These are phyloP conservation scores for Eucalyptus pauciflora DNA, from an alignment of 345 rosid genomes.

Conservation along the genomic window DNA sequence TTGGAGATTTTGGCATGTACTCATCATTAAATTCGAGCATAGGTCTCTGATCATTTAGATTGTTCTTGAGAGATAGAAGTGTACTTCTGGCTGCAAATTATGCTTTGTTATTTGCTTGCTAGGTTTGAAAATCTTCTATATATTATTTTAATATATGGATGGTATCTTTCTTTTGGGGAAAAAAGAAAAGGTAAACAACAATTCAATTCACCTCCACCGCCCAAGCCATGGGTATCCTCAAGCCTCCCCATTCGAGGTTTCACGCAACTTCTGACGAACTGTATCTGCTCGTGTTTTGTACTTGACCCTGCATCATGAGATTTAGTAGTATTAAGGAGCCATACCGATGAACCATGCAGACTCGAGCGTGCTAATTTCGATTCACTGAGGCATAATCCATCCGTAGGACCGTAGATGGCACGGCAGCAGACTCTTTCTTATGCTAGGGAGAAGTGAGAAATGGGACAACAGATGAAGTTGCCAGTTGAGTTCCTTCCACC, in stretches of 20 bases:
- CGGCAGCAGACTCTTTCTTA: not conserved
- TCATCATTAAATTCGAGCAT: too few relatives aligned
- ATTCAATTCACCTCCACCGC: constrained; percentile 17
- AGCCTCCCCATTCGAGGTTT: constrained; percentile 27
- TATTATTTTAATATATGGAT: too few relatives aligned
- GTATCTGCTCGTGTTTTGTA: constrained; percentile 15
- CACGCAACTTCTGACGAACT: constrained; percentile 9
- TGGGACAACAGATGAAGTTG: not conserved
- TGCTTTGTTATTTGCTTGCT: too few relatives aligned
- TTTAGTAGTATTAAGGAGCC: not conserved
- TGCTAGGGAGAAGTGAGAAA: not conserved
- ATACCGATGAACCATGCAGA: not conserved
- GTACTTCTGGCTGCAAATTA: too few relatives aligned
- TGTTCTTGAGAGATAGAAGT: too few relatives aligned
- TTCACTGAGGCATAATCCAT: not conserved
- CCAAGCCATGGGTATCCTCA: constrained; percentile 44
- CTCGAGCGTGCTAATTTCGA: not conserved
- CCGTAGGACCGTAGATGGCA: not conserved
- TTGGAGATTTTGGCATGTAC: too few relatives aligned
- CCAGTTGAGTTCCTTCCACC: not conserved
- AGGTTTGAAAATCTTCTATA: too few relatives aligned
- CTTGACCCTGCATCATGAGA: constrained; percentile 19
- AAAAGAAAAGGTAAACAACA: not conserved
- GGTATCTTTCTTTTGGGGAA: rapidly evolving
- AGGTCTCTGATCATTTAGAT: too few relatives aligned